Conservation (phyloP, 805 yeast genomes). For the Priceomyces melissophilus region DNA sequence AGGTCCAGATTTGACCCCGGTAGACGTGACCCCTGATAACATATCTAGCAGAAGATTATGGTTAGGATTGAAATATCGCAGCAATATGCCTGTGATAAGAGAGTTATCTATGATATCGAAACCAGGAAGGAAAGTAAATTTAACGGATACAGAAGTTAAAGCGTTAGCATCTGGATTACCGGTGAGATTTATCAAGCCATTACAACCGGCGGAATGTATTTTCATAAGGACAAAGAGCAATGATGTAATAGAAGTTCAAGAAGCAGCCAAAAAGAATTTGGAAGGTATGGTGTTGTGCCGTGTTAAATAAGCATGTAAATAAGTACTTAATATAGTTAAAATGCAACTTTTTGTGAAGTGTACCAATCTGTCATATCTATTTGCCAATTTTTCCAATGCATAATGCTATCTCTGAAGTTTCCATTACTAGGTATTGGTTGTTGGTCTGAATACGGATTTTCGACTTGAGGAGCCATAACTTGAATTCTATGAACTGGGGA, state of each 20-base stretch:
- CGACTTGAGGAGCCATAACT: slow-evolving; percentile 4
- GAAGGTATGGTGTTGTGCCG: slow-evolving; percentile 84
- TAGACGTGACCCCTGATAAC: slow-evolving; percentile 82
- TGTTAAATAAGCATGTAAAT: slow-evolving; percentile 39
- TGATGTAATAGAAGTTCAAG: slow-evolving; percentile 71
- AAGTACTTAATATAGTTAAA: slow-evolving; percentile 12
- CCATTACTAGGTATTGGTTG: neutral
- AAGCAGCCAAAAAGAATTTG: slow-evolving; percentile 72
- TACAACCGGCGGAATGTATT: slow-evolving; percentile 86
- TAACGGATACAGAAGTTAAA: slow-evolving; percentile 61
- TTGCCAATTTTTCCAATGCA: slow-evolving; percentile 81
- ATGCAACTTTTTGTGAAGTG: slow-evolving; percentile 36
- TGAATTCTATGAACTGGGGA: no score
- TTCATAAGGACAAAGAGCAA: slow-evolving; percentile 51
- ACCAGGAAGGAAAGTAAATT: slow-evolving; percentile 74
- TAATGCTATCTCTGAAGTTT: slow-evolving; percentile 52
- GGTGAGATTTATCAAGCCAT: slow-evolving; percentile 72
- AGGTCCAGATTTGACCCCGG: slow-evolving; percentile 79
- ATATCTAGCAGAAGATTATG: slow-evolving; percentile 83
- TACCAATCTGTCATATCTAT: slow-evolving; percentile 86
- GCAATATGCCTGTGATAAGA: slow-evolving; percentile 71
- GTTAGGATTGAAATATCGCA: slow-evolving; percentile 87
- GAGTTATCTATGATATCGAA: slow-evolving; percentile 72
- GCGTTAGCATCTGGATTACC: slow-evolving; percentile 73
- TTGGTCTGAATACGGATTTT: neutral